Percentiles rank a stretch among this genome's conserved stretches.
Evolutionary conservation across 768 basidiomycete genomes (phyloP).

Genomic region (Paxillus involutus): DNA sequence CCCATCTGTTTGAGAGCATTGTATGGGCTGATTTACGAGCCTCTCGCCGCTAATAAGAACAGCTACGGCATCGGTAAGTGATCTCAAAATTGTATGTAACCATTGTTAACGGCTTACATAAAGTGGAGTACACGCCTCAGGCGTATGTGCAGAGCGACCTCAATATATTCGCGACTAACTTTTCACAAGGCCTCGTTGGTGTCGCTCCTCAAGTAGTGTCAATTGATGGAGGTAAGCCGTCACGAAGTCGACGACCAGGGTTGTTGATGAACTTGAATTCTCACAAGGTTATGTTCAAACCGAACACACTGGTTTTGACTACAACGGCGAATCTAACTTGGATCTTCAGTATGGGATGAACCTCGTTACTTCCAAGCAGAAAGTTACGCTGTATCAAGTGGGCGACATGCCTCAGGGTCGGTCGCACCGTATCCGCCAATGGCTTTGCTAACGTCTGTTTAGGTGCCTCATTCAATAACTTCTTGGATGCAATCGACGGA

Average conservation of each 20-base stretch:
- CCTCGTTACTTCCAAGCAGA: slow-evolving; percentile 40
- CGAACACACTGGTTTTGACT: slow-evolving; percentile 37
- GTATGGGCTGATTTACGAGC: slow-evolving; percentile 51
- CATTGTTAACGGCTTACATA: slow-evolving; percentile 14
- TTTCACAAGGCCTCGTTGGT: slow-evolving; percentile 30
- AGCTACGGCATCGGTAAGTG: slow-evolving; percentile 46
- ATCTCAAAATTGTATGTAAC: neutral
- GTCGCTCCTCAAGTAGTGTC: slow-evolving; percentile 3
- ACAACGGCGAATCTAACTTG: slow-evolving; percentile 56
- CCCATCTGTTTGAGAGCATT: slow-evolving; percentile 54
- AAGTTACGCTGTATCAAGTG: slow-evolving; percentile 43
- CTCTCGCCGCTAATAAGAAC: slow-evolving; percentile 41
- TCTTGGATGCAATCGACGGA: slow-evolving; percentile 45
- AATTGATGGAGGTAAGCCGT: slow-evolving; percentile 39
- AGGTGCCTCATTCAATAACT: slow-evolving; percentile 50
- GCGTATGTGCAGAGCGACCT: slow-evolving; percentile 42
- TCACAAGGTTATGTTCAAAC: slow-evolving; percentile 47
- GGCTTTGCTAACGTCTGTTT: neutral
- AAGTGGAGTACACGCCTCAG: slow-evolving; percentile 49
- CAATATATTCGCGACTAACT: slow-evolving; percentile 37
- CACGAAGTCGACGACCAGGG: no score
- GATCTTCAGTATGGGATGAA: slow-evolving; percentile 58
- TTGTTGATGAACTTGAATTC: slow-evolving; percentile 10
- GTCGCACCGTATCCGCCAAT: neutral
- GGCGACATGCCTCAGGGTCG: slow-evolving; percentile 43